Conservation (phyloP, 108 stramenopile genomes). For the Cyclotella atomus region DNA sequence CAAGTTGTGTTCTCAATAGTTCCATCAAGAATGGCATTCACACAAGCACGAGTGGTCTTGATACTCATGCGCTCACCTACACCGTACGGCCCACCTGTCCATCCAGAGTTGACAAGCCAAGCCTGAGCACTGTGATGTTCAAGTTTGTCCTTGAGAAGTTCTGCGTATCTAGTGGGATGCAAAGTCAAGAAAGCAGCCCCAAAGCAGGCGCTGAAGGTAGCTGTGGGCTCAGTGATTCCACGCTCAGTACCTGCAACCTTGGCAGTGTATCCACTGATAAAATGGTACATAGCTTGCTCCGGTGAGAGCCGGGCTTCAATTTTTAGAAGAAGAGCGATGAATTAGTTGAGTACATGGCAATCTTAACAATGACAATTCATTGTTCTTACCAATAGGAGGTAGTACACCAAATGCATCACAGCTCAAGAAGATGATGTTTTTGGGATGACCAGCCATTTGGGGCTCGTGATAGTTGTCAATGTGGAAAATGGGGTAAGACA, state of each 20-base stretch:
- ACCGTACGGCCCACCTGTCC: constrained; percentile 96
- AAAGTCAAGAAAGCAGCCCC: constrained; percentile 98
- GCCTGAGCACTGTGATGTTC: constrained; percentile 87
- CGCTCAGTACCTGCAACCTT: constrained; percentile 99
- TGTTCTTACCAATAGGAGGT: constrained; percentile 81
- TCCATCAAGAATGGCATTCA: constrained; percentile 96
- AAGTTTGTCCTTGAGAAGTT: constrained; percentile 92
- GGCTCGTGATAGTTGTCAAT: constrained; percentile 91
- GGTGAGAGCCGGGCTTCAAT: constrained; percentile 78
- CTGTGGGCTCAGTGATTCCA: constrained; percentile 92
- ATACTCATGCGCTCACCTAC: constrained; percentile 96
- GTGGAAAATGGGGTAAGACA: constrained; percentile 95
- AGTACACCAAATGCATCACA: constrained; percentile 98
- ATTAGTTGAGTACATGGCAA: background rate
- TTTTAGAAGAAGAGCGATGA: background rate
- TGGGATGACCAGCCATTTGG: constrained; percentile 95
- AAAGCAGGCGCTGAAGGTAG: constrained; percentile 96
- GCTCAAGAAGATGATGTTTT: constrained; percentile 95
- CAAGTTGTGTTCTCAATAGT: constrained; percentile 83
- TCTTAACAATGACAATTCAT: background rate
- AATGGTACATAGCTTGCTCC: constrained; percentile 98
- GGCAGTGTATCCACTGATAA: constrained; percentile 97
- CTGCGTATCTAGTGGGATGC: constrained; percentile 95
- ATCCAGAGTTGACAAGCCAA: constrained; percentile 97
- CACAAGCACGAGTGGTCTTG: constrained; percentile 94